phyloP scores from a whole-genome alignment of 495 filamentous ascomycete genomes.

The Tuber brumale region DNA sequence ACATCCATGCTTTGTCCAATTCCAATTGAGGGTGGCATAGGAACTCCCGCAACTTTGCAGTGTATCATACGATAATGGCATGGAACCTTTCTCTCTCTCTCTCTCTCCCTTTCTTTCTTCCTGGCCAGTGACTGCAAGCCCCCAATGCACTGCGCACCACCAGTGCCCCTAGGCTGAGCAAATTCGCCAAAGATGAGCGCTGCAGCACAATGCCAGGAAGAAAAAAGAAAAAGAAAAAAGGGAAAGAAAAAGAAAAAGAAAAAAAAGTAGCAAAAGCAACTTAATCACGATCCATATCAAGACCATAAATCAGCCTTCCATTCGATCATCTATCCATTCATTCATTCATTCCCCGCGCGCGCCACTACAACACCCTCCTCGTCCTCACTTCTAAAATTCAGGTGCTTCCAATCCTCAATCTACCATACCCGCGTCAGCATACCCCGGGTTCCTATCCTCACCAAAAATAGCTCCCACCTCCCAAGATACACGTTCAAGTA shows the following conservation, averaged over 20 bases:
- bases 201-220: neutral
- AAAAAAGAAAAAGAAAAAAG: neutral
- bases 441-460: neutral
- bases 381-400: constrained; percentile 54
- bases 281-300: neutral
- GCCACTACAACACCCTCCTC: constrained; percentile 3
- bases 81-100: too few species aligned
- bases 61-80: too few species aligned
- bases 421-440: constrained; percentile 13
- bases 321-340: neutral
- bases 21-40: too few species aligned
- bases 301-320: neutral
- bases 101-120: too few species aligned
- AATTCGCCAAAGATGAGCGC: neutral
- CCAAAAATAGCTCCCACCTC: neutral
- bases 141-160: too few species aligned
- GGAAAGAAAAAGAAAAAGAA: neutral
- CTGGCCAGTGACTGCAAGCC: too few species aligned
- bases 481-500: neutral
- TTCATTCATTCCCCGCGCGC: neutral
- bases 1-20: too few species aligned
- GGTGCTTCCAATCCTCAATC: constrained; percentile 74
- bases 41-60: too few species aligned
- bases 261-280: neutral
- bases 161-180: too few species aligned